These are phyloP conservation scores for Arthrocladium fulminans DNA, from an alignment of 2,329 filamentous ascomycete species.

Conservation along the genomic window DNA sequence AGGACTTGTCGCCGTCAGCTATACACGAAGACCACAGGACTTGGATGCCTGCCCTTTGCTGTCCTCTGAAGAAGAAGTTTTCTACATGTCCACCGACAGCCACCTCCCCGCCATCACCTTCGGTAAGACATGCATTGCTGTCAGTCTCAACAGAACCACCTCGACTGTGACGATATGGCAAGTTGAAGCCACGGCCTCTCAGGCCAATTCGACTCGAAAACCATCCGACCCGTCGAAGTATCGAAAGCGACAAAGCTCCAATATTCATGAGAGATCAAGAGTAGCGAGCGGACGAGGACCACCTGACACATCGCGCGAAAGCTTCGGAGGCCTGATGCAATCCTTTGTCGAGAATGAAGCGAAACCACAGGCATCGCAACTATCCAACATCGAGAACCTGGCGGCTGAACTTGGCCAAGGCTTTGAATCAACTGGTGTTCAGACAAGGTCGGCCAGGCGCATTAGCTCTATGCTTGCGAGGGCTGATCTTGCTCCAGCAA, in stretches of 20 bases:
- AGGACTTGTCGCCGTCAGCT: slow-evolving; percentile 20
- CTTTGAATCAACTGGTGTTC: slow-evolving; percentile 45
- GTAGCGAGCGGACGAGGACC: slow-evolving; percentile 48
- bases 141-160: slow-evolving; percentile 18
- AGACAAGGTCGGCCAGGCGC: slow-evolving; percentile 58
- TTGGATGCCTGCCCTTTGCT: slow-evolving; percentile 17
- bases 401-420: slow-evolving; percentile 66
- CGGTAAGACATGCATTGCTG: slow-evolving; percentile 13
- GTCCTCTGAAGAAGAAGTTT: slow-evolving; percentile 14
- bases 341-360: slow-evolving; percentile 13
- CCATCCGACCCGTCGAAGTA: not conserved
- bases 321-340: slow-evolving; percentile 52
- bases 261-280: slow-evolving; percentile 58
- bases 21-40: slow-evolving; percentile 14
- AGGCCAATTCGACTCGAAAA: not conserved
- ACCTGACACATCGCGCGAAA: slow-evolving; percentile 57
- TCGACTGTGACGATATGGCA: slow-evolving; percentile 21
- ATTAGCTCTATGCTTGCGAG: slow-evolving; percentile 87
- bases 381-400: slow-evolving; percentile 43
- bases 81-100: slow-evolving; percentile 16
- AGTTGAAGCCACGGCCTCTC: slow-evolving; percentile 5
- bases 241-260: slow-evolving; percentile 52
- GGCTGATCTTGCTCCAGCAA: slow-evolving; percentile 75
- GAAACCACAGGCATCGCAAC: slow-evolving; percentile 2
- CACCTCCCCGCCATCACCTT: slow-evolving; percentile 4